Conservation (phyloP, 805 yeast species). For the Ogataea populi-albae region DNA sequence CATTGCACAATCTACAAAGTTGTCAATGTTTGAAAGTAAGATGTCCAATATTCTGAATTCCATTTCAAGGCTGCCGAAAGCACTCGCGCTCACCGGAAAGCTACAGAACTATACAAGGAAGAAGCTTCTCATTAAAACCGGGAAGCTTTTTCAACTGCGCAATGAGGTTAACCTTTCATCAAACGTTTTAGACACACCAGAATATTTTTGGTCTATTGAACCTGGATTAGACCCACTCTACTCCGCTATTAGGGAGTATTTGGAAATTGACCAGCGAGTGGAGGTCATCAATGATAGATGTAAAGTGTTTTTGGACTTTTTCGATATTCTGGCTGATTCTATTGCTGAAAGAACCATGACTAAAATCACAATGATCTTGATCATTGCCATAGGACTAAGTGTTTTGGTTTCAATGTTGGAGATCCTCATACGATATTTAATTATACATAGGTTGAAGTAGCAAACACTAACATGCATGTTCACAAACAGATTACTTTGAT, state of each 20-base stretch:
- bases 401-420: constrained; percentile 75
- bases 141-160: constrained; percentile 81
- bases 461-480: neutral
- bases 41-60: constrained; percentile 81
- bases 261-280: constrained; percentile 93
- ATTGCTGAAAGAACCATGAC: constrained; percentile 92
- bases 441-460: constrained; percentile 31
- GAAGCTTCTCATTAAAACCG: constrained; percentile 83
- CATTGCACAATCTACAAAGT: constrained; percentile 91
- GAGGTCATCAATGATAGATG: constrained; percentile 92
- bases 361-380: constrained; percentile 86
- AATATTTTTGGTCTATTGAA: constrained; percentile 92
- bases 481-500: no score
- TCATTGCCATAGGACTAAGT: constrained; percentile 74
- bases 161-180: constrained; percentile 93
- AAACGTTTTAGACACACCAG: constrained; percentile 91
- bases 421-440: constrained; percentile 55
- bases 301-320: constrained; percentile 88
- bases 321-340: constrained; percentile 89
- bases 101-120: constrained; percentile 75
- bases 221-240: constrained; percentile 94
- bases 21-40: constrained; percentile 86
- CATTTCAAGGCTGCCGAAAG: constrained; percentile 85
- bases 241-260: constrained; percentile 82
- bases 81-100: constrained; percentile 85